Evolutionary conservation across 1,139 yeast species (phyloP).

Genomic region (Diutina sp.): DNA sequence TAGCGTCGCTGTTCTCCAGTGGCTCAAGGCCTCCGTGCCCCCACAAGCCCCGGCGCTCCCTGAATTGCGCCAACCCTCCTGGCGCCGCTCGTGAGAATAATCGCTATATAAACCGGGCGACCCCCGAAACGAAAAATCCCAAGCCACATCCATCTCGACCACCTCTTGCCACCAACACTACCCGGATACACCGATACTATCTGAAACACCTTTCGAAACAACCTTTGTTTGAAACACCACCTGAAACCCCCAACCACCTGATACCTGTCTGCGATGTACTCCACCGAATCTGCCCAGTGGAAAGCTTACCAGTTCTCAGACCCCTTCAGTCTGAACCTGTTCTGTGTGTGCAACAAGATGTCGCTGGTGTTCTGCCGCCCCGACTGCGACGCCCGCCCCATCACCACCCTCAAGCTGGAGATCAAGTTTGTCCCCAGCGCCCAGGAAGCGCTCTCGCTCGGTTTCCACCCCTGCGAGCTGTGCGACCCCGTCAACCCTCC

Average conservation of each 20-base stretch:
- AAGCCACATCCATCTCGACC: too few relatives aligned
- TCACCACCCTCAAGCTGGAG: constrained; percentile 29
- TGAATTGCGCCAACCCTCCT: neutral
- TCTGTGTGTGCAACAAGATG: constrained; percentile 35
- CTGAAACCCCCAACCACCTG: neutral
- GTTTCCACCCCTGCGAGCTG: constrained; percentile 37
- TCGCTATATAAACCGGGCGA: neutral
- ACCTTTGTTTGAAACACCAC: neutral
- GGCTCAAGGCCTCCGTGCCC: neutral
- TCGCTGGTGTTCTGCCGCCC: constrained; percentile 45
- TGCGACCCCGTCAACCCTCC: constrained; percentile 35
- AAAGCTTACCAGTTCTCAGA: constrained; percentile 56
- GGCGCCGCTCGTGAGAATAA: neutral
- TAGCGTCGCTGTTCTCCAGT: too few relatives aligned
- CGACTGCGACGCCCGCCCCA: constrained; percentile 45
- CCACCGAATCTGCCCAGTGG: constrained; percentile 40
- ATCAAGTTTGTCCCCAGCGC: constrained; percentile 28
- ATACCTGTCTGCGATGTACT: constrained; percentile 17
- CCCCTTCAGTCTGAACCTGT: constrained; percentile 51
- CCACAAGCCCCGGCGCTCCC: neutral
- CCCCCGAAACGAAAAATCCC: neutral
- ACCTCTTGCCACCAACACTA: too few relatives aligned
- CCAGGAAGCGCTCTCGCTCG: constrained; percentile 30
- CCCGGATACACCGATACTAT: too few relatives aligned
- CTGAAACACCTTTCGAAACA: too few relatives aligned